Evolutionary conservation across 192 early-diverging fungal genomes (phyloP).

Genomic region (Chytriomyces confervae): DNA sequence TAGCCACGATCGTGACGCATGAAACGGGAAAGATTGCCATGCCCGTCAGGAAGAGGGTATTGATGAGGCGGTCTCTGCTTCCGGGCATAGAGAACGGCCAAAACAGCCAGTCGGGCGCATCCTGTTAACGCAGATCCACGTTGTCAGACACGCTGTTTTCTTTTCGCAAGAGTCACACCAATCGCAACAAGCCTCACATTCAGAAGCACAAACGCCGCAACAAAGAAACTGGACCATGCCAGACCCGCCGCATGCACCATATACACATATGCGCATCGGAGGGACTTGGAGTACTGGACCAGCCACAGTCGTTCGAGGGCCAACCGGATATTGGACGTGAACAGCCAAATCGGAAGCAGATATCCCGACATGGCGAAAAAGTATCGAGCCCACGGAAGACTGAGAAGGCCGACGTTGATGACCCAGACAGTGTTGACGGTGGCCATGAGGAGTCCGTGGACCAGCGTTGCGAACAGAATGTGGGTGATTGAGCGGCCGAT

Average conservation of each 20-base stretch:
- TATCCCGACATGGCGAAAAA: no score
- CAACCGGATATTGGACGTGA: not conserved
- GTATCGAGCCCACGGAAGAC: no score
- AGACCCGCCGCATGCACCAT: not conserved
- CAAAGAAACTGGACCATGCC: not conserved
- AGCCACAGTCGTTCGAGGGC: conserved; percentile 10
- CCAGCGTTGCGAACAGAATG: no score
- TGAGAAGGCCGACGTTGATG: no score
- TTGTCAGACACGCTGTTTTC: not conserved
- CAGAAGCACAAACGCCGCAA: not conserved
- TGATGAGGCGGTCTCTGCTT: not conserved
- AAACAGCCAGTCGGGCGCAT: not conserved
- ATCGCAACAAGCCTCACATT: no score
- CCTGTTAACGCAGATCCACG: not conserved
- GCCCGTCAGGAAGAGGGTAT: conserved; percentile 3
- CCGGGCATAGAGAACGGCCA: conserved; percentile 5
- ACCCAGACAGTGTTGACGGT: no score
- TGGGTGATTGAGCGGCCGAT: no score
- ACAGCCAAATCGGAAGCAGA: not conserved
- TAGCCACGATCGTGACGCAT: not conserved
- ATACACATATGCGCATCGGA: not conserved
- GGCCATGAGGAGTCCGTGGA: no score
- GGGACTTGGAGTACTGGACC: not conserved
- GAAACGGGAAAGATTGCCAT: not conserved
- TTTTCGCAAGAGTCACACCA: not conserved